A percentile compares a stretch with the other conserved stretches of the same genome.
phyloP scores from a whole-genome alignment of 768 basidiomycete species.

The Pisolithus sp. region DNA sequence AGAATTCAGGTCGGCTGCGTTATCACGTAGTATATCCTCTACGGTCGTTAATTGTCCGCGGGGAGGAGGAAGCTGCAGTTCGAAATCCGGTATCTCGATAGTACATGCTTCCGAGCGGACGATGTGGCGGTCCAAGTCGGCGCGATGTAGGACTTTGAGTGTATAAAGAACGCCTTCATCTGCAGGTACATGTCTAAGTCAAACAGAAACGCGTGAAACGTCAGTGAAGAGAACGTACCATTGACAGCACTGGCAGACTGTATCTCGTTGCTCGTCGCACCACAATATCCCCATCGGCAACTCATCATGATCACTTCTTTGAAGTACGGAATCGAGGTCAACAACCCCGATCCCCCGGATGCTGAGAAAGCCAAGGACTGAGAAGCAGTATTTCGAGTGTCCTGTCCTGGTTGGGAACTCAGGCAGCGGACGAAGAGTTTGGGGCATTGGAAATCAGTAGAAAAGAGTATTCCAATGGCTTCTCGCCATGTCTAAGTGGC shows the following conservation, averaged over 20 bases:
- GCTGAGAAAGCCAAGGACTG: conserved; percentile 17
- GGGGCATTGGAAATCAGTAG: conserved; percentile 26
- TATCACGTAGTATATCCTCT: conserved; percentile 84
- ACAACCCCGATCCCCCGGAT: conserved; percentile 27
- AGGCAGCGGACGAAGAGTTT: conserved; percentile 30
- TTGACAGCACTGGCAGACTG: too few species aligned
- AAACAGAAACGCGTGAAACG: not conserved
- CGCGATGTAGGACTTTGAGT: conserved; percentile 60
- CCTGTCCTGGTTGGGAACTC: conserved; percentile 40
- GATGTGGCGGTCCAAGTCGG: conserved; percentile 88
- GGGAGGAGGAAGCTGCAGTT: conserved; percentile 48
- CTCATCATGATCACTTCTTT: conserved; percentile 93
- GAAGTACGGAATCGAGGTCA: conserved; percentile 95
- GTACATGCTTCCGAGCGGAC: conserved; percentile 83
- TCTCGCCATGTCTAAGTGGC: conserved; percentile 35
- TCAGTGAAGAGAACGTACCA: conserved; percentile 45
- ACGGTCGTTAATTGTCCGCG: conserved; percentile 95
- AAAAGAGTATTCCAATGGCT: conserved; percentile 30
- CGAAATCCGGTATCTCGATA: conserved; percentile 81
- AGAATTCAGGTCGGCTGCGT: conserved; percentile 68
- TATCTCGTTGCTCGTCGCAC: conserved; percentile 86
- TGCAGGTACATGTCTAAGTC: conserved; percentile 22
- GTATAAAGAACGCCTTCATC: conserved; percentile 85
- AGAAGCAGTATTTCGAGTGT: conserved; percentile 32
- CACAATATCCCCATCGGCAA: conserved; percentile 93